Evolutionary conservation across 2,329 filamentous ascomycete genomes (phyloP).

Genomic region (Fusarium globosum): DNA sequence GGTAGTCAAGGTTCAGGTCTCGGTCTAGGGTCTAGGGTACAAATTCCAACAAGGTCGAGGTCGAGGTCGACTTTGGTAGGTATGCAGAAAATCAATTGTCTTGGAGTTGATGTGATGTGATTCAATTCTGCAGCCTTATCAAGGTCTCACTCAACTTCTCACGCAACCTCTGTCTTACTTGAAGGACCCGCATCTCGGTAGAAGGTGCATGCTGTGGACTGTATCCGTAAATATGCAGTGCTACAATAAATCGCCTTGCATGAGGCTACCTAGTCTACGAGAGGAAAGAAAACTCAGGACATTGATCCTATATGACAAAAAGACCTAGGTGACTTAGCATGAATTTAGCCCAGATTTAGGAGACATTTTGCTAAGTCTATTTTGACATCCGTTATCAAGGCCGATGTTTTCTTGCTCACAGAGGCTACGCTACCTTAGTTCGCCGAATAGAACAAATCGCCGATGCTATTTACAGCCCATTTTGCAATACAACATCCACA

Average conservation of each 20-base stretch:
- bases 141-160: not conserved
- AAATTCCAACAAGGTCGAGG: not conserved
- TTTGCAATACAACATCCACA: not conserved
- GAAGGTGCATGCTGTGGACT: not conserved
- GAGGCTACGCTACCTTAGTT: not conserved
- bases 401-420: too few species aligned
- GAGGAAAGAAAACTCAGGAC: too few species aligned
- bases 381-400: too few species aligned
- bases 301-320: too few species aligned
- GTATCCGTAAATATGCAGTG: not conserved
- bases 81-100: not conserved
- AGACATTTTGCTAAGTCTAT: too few species aligned
- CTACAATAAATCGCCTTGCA: not conserved
- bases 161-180: slow-evolving; percentile 7
- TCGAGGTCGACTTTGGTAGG: not conserved
- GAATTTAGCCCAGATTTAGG: too few species aligned
- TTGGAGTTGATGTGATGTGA: slow-evolving; percentile 2
- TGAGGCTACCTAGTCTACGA: not conserved
- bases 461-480: not conserved
- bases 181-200: not conserved
- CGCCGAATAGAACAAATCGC: not conserved
- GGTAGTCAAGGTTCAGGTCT: not conserved
- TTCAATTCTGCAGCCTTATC: slow-evolving; percentile 19
- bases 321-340: too few species aligned
- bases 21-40: slow-evolving; percentile 22